Evolutionary conservation across 2,329 filamentous ascomycete species (phyloP).

Genomic region (Purpureocillium lavendulum): DNA sequence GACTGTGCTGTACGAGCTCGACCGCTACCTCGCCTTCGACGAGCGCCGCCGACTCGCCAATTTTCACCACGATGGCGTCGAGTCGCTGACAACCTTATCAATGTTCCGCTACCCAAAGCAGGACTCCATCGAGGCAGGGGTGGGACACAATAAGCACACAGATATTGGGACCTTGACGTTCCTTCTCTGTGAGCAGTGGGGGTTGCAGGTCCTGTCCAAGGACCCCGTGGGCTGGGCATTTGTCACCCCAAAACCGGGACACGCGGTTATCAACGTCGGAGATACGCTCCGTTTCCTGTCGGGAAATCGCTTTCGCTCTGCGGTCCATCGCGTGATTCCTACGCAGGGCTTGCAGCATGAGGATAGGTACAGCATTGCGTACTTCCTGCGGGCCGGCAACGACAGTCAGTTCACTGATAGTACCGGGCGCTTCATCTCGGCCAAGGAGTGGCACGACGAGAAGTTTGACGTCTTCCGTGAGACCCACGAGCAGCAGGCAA

Average conservation of each 20-base stretch:
- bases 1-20: no score
- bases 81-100: neutral
- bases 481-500: no score
- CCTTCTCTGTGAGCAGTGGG: constrained; percentile 44
- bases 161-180: constrained; percentile 44
- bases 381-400: constrained; percentile 5
- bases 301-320: constrained; percentile 2
- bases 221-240: constrained; percentile 6
- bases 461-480: constrained; percentile 15
- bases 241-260: constrained; percentile 2
- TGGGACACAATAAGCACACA: constrained; percentile 42
- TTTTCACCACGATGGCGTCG: neutral
- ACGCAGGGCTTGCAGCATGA: neutral
- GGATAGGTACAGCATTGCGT: constrained; percentile 6
- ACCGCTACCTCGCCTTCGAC: neutral
- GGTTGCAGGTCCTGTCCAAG: constrained; percentile 44
- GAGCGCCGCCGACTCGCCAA: neutral
- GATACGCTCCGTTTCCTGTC: constrained; percentile 9
- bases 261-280: constrained; percentile 7
- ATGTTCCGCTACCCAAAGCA: neutral
- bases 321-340: constrained; percentile 7
- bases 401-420: constrained; percentile 3
- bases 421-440: constrained; percentile 4
- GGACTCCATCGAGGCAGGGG: neutral
- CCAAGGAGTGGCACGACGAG: constrained; percentile 3